Conservation (phyloP, 1,284 basidiomycete species). For the Coniferiporia weirii region DNA sequence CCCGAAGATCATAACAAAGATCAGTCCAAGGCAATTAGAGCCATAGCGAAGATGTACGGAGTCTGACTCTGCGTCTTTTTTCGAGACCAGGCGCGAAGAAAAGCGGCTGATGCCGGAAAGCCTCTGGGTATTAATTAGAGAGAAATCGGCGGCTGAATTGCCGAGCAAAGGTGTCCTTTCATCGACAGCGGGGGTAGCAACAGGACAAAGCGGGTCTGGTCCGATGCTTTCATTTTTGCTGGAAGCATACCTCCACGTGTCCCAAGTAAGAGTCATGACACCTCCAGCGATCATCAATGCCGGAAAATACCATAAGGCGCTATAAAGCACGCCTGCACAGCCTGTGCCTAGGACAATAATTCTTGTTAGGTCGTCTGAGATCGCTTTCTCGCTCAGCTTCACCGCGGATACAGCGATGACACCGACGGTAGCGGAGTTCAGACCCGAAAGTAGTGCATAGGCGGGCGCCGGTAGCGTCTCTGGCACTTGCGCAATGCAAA, state of each 20-base stretch:
- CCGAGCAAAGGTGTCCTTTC: not conserved
- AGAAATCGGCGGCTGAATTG: not conserved
- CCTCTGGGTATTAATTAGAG: not conserved
- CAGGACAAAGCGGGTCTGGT: not conserved
- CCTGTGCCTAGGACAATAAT: constrained; percentile 42
- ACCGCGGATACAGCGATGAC: constrained; percentile 51
- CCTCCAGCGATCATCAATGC: constrained; percentile 34
- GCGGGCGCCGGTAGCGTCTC: constrained; percentile 43
- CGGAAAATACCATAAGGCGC: constrained; percentile 42
- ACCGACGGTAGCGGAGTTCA: constrained; percentile 55
- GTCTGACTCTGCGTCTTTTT: not conserved
- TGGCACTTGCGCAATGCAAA: constrained; percentile 44
- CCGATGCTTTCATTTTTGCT: not conserved
- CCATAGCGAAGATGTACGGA: not conserved
- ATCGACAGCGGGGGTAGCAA: not conserved
- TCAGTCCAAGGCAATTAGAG: not conserved
- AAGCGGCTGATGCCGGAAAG: not conserved
- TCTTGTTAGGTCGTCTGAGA: constrained; percentile 45
- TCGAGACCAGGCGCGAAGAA: not conserved
- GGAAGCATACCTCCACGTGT: constrained; percentile 19
- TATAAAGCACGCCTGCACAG: constrained; percentile 47
- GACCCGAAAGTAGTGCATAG: constrained; percentile 47
- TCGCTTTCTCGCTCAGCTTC: constrained; percentile 42
- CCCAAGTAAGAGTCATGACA: constrained; percentile 30
- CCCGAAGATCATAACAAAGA: constrained; percentile 12